Conservation (phyloP, 2,329 filamentous ascomycete species). For the Clarireedia hainanense region DNA sequence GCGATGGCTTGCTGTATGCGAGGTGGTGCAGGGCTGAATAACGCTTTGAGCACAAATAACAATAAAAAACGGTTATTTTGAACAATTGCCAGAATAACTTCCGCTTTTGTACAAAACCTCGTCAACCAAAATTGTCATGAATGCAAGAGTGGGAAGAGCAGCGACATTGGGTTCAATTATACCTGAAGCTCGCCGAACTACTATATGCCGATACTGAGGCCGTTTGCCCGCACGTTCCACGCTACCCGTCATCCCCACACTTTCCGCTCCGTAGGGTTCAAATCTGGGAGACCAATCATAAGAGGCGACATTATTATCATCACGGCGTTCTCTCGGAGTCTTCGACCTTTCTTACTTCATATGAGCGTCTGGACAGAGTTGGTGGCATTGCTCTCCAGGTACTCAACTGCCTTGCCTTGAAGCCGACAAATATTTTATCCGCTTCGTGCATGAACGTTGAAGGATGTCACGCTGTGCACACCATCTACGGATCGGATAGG, state of each 20-base stretch:
- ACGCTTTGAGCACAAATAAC: not conserved
- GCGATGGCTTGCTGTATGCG: not conserved
- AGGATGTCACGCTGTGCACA: not conserved
- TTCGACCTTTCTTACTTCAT: not conserved
- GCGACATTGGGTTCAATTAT: constrained; percentile 7
- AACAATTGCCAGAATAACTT: not conserved
- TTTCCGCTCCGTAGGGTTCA: not conserved
- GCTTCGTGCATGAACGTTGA: not conserved
- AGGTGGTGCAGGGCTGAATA: not conserved
- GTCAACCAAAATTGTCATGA: not conserved
- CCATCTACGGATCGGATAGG: not conserved
- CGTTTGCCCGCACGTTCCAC: constrained; percentile 2
- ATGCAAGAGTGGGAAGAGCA: not conserved
- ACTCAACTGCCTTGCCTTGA: constrained; percentile 1
- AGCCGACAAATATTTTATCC: not conserved
- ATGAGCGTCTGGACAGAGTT: not conserved
- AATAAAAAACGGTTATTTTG: not conserved
- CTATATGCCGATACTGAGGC: not conserved
- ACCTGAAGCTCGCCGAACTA: not conserved
- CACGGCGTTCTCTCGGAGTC: constrained; percentile 6
- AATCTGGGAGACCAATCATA: not conserved
- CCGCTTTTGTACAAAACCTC: not conserved
- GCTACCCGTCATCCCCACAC: not conserved
- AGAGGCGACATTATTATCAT: not conserved
- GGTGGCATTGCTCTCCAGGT: not conserved